These are phyloP conservation scores for Trichoderma oligosporum DNA, from an alignment of 2,329 filamentous ascomycete genomes.

Conservation along the genomic window DNA sequence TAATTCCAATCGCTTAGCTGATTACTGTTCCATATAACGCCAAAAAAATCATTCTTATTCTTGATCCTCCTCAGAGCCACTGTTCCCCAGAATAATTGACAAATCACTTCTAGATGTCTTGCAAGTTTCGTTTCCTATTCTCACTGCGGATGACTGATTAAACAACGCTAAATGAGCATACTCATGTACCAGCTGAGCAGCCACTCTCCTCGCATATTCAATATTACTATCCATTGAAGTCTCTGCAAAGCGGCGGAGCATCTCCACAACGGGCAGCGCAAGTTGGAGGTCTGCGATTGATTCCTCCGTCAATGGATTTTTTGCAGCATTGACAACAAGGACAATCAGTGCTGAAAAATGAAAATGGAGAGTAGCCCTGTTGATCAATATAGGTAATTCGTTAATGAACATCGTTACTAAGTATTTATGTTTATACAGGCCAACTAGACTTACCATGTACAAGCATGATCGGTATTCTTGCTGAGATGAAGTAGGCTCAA, in stretches of 20 bases:
- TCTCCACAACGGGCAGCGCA: background rate
- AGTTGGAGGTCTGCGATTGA: conserved; percentile 6
- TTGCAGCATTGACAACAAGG: background rate
- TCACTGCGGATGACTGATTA: background rate
- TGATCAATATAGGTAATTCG: background rate
- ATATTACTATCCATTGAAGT: background rate
- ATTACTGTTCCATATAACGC: no score
- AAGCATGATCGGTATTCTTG: background rate
- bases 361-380: background rate
- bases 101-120: background rate
- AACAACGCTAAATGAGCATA: background rate
- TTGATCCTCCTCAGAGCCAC: background rate
- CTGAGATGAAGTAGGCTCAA: background rate
- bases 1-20: no score
- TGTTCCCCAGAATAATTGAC: no score
- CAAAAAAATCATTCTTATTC: background rate
- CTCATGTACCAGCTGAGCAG: conserved; percentile 5
- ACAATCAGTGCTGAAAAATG: background rate
- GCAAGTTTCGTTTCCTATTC: background rate
- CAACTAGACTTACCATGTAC: background rate
- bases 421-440: background rate
- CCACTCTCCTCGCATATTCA: background rate
- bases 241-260: background rate
- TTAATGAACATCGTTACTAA: background rate
- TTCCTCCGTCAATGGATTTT: background rate